Conservation (phyloP, 768 basidiomycete genomes). For the Xerocomus potaroensis region DNA sequence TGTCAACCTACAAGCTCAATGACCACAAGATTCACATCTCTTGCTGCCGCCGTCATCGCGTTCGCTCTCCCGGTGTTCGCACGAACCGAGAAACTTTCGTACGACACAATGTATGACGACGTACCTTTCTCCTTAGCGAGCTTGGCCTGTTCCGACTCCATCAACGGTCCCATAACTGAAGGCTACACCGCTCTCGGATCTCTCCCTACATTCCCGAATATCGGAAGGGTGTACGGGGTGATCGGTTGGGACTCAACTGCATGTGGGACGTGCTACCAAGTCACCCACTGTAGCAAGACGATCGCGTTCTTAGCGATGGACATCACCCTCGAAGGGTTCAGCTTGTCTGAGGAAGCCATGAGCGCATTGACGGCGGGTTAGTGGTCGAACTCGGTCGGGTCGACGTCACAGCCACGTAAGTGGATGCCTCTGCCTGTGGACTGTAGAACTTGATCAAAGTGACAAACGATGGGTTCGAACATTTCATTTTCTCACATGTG, state of each 20-base stretch:
- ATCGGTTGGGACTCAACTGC: slow-evolving; percentile 25
- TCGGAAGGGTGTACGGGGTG: slow-evolving; percentile 33
- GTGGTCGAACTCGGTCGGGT: slow-evolving; percentile 47
- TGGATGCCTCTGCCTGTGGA: slow-evolving; percentile 48
- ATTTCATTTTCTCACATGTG: not conserved
- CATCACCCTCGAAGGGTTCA: slow-evolving; percentile 34
- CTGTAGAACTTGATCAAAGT: not conserved
- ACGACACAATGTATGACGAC: slow-evolving; percentile 31
- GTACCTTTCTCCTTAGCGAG: slow-evolving; percentile 9
- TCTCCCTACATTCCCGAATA: slow-evolving; percentile 29
- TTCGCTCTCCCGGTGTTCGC: slow-evolving; percentile 17
- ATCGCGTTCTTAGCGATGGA: slow-evolving; percentile 30
- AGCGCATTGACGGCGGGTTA: slow-evolving; percentile 45
- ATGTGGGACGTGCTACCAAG: slow-evolving; percentile 33
- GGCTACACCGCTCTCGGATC: slow-evolving; percentile 32
- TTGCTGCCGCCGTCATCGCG: slow-evolving; percentile 7
- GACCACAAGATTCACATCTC: slow-evolving; percentile 26
- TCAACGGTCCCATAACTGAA: slow-evolving; percentile 26
- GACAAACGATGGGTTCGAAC: not conserved
- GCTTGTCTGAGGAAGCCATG: slow-evolving; percentile 51
- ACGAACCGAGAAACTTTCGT: slow-evolving; percentile 19
- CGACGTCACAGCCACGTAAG: slow-evolving; percentile 38
- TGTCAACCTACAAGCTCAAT: not conserved
- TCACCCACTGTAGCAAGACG: slow-evolving; percentile 23
- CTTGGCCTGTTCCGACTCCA: slow-evolving; percentile 33